Base-by-base conservation (phyloP, 2,329 filamentous ascomycete species). In the Decorospora gaudefroyi region DNA sequence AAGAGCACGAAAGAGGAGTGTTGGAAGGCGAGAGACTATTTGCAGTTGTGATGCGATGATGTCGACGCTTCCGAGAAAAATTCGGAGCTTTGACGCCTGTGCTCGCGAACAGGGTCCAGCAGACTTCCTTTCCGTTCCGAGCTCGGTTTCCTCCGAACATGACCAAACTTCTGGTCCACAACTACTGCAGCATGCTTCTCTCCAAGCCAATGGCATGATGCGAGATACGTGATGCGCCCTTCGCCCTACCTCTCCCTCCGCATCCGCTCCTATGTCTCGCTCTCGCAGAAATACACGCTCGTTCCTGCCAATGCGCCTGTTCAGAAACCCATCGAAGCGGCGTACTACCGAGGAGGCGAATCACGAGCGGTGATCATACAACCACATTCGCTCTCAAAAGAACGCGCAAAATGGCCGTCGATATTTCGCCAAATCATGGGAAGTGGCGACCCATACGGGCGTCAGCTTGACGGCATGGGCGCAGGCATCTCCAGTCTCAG, bases 401-500 rank as follows among this genome's bases (percentile, higher is more conserved):
- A 78, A 33, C 69, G 65, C 19, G 49, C 56, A 18, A 57, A 72
- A 53, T 83, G 81, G 79, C 68, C 72, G 3, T 58, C 72, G 0
- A 79, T 87, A 12, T 82, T 87, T 48, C 74, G 76, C 13, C 72
- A 77, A 34, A 33, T 59, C 4, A 83, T 88, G 67, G 84, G 84
- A 21, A 82, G 80, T 3, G 84, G 83, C 0, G 87, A 90, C 55
- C 73, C 77, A 0, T 77, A 85, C 65, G 84, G 82, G 0, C 78
- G 87, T 0, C 87, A 90, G 67, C 80, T 90, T 1, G 78, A 90
- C 62, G 86, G 86, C 6, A 78, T 89, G 68, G 86, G 86, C 2
- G 84, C 82, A 0, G 86, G 85, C 3, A 75, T 86, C 42, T 87
- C 84, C 7, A 84, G 80, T 29, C 78, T 87, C 2, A 86, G 82